phyloP scores from a whole-genome alignment of 1,139 yeast species.

The Candida neerlandica region DNA sequence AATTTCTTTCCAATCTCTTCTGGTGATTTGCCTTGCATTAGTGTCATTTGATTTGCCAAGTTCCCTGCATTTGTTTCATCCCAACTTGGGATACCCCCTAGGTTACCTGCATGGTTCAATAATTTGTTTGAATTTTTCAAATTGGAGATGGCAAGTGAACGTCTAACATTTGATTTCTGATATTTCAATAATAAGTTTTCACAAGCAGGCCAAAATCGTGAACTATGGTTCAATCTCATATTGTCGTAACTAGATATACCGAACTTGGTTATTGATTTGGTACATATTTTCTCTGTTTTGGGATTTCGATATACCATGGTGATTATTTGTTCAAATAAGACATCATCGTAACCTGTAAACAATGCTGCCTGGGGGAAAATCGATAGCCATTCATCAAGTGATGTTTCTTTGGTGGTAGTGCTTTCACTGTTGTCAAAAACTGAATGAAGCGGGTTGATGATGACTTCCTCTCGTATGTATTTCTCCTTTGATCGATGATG shows the following conservation, averaged over 20 bases:
- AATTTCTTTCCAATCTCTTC: constrained; percentile 55
- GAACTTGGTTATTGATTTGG: constrained; percentile 65
- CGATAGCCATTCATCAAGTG: constrained; percentile 35
- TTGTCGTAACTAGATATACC: constrained; percentile 68
- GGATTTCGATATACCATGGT: constrained; percentile 56
- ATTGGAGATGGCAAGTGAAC: constrained; percentile 74
- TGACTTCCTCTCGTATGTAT: constrained; percentile 5
- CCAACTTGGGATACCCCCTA: constrained; percentile 30
- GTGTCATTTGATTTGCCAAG: constrained; percentile 61
- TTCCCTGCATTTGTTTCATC: constrained; percentile 86
- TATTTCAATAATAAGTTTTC: constrained; percentile 59
- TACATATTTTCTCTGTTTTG: constrained; percentile 49
- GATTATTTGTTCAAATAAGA: constrained; percentile 53
- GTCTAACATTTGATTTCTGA: constrained; percentile 61
- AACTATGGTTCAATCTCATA: constrained; percentile 59
- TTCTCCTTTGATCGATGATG: not conserved
- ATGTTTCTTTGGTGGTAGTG: not conserved
- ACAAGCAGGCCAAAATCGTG: constrained; percentile 80
- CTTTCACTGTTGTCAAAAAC: constrained; percentile 20
- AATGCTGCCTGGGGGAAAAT: constrained; percentile 56
- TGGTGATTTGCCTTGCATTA: constrained; percentile 52
- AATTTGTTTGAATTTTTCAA: constrained; percentile 68
- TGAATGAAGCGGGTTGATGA: constrained; percentile 23
- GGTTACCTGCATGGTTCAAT: constrained; percentile 31
- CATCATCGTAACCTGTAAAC: constrained; percentile 54